Base-by-base conservation (phyloP, 2,329 filamentous ascomycete species). In the Diplodia seriata region DNA sequence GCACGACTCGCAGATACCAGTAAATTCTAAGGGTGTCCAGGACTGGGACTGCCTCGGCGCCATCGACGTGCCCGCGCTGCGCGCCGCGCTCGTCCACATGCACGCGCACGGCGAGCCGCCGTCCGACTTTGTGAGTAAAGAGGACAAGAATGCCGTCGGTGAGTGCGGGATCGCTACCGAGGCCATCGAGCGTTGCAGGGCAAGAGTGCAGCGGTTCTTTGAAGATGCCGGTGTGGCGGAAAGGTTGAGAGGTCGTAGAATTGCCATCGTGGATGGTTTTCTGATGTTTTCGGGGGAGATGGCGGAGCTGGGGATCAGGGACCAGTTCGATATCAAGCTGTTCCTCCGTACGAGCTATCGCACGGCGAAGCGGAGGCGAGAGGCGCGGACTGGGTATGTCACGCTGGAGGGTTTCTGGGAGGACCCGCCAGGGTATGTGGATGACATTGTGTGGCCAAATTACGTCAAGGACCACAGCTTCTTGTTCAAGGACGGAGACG, bases 391-490 rank as follows among this genome's bases (percentile, higher is more conserved):
- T 71, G 91, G 91, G 12, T 95, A 95, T 77, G 91, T 93, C 36
- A 94, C 92, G 54, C 76, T 81, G 47, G 84, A 97, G 74, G 94
- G 94, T 33, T 99, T 97, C 81, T 99, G 95, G 95, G 86, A 89
- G 68, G 95, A 99, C 78, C 95, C 95, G 0, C 93, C 93, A 0
- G 94, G 92, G 0, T 99, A 98, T 77, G 93, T 98, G 47, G 94
- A 98, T 77, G 87, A 91, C 76, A 86, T 99, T 66, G 95, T 99
- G 4, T 99, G 95, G 95, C 94, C 94, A 3, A 94, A 97, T 74
- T 98, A 97, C 78, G 91, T 91, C 3, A 84, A 86, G 65, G 88
- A 93, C 73, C 94, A 98, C 80, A 82, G 83, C 26, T 97, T 92
- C 85, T 82, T 99, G 77, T 95, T 97, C 75, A 79, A 89, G 71